These are phyloP conservation scores for Suhomyces taliae DNA, from an alignment of 1,139 yeast species.

Conservation along the genomic window DNA sequence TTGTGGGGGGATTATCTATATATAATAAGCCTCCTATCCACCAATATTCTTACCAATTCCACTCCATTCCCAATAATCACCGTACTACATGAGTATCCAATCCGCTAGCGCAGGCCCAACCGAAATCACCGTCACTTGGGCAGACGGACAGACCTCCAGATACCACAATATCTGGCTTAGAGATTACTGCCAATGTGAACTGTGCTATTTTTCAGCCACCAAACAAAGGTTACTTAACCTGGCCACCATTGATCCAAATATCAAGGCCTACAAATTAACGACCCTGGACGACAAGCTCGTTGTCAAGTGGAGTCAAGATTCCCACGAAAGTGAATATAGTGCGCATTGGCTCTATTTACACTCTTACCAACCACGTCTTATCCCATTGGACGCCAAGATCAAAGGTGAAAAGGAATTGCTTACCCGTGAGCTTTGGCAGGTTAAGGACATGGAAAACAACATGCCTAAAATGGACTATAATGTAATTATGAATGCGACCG, in stretches of 20 bases:
- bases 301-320: slow-evolving; percentile 49
- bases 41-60: neutral
- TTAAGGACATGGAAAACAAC: slow-evolving; percentile 39
- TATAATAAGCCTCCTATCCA: neutral
- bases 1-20: neutral
- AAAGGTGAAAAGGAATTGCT: slow-evolving; percentile 31
- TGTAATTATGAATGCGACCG: slow-evolving; percentile 44
- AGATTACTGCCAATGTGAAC: slow-evolving; percentile 66
- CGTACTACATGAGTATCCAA: slow-evolving; percentile 5
- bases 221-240: slow-evolving; percentile 67
- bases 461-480: slow-evolving; percentile 56
- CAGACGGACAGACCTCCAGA: slow-evolving; percentile 13
- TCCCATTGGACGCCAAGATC: slow-evolving; percentile 29
- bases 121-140: slow-evolving; percentile 13
- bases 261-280: slow-evolving; percentile 32
- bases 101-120: slow-evolving; percentile 2
- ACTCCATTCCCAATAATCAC: neutral
- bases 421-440: slow-evolving; percentile 47
- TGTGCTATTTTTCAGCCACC: slow-evolving; percentile 59
- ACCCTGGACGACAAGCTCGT: slow-evolving; percentile 18
- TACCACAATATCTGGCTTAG: slow-evolving; percentile 66
- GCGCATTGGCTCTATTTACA: slow-evolving; percentile 58
- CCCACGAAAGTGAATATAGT: slow-evolving; percentile 50
- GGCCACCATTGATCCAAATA: slow-evolving; percentile 49
- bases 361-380: slow-evolving; percentile 56